Conservation (phyloP, 2,329 filamentous ascomycete species). For the Chrysosporium keratinophilum region DNA sequence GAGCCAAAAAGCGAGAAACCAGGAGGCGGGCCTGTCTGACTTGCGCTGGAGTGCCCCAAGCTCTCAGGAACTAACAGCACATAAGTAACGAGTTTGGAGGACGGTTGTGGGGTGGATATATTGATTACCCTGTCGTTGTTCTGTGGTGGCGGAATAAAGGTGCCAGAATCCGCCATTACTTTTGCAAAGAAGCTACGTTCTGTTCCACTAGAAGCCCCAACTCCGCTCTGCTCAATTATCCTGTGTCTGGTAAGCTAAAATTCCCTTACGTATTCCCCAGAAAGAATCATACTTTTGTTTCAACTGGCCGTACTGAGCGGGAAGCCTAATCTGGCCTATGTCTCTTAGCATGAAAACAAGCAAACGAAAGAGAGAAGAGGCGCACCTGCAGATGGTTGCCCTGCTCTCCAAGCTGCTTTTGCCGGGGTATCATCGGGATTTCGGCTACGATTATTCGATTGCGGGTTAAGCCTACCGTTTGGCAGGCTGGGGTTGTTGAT, state of each 20-base stretch:
- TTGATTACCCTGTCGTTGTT: constrained; percentile 20
- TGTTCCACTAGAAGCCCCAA: neutral
- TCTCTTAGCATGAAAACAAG: neutral
- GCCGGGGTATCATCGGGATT: constrained; percentile 17
- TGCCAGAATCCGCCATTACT: constrained; percentile 22
- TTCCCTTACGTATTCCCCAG: neutral
- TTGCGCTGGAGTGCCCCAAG: constrained; percentile 24
- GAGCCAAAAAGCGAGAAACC: constrained; percentile 18
- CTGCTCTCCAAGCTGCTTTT: constrained; percentile 22
- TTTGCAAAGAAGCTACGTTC: constrained; percentile 18
- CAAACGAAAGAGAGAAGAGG: neutral
- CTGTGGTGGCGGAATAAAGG: constrained; percentile 22
- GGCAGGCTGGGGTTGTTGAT: neutral
- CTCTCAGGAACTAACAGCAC: constrained; percentile 17
- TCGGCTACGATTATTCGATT: neutral
- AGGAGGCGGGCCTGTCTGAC: constrained; percentile 19
- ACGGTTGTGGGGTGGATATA: neutral
- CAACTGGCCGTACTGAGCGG: constrained; percentile 3
- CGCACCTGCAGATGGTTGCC: neutral
- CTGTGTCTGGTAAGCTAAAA: neutral
- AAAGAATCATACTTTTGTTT: constrained; percentile 8
- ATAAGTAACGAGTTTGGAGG: neutral
- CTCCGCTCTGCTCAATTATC: neutral
- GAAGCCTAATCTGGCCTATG: constrained; percentile 9
- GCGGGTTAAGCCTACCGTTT: neutral